Conservation (phyloP, 83 land plant species). For the Thuja plicata region DNA sequence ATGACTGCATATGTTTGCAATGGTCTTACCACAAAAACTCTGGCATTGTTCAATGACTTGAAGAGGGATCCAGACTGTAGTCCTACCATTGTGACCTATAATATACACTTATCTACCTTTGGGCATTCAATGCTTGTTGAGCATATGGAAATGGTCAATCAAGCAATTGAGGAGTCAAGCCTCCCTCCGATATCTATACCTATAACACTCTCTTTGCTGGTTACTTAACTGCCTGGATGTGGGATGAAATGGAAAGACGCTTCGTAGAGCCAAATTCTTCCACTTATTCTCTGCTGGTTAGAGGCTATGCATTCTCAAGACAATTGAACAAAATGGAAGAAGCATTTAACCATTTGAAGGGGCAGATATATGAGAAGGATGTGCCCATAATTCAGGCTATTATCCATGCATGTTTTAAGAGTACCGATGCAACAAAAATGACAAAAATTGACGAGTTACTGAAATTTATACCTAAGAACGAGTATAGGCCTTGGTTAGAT, state of each 20-base stretch:
- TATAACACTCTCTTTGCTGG: slow-evolving; percentile 73
- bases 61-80: slow-evolving; percentile 28
- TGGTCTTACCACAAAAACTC: slow-evolving; percentile 40
- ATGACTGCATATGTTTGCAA: slow-evolving; percentile 64
- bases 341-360: slow-evolving; percentile 39
- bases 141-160: slow-evolving; percentile 56
- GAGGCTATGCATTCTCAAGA: slow-evolving; percentile 68
- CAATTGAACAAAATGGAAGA: slow-evolving; percentile 66
- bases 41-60: slow-evolving; percentile 53
- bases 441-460: slow-evolving; percentile 56
- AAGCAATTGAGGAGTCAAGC: slow-evolving; percentile 31
- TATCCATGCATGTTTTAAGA: slow-evolving; percentile 68
- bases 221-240: slow-evolving; percentile 76
- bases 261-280: slow-evolving; percentile 49
- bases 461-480: slow-evolving; percentile 44
- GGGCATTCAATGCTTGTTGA: slow-evolving; percentile 58
- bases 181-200: slow-evolving; percentile 52
- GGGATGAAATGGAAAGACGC: slow-evolving; percentile 39
- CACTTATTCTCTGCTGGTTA: slow-evolving; percentile 59
- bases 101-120: slow-evolving; percentile 61
- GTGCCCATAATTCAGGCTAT: slow-evolving; percentile 50
- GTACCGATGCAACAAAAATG: slow-evolving; percentile 34
- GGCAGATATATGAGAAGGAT: slow-evolving; percentile 22
- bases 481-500: slow-evolving; percentile 73
- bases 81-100: slow-evolving; percentile 69